A percentile compares a stretch with the other conserved stretches of the same genome.
Evolutionary conservation across 1,284 basidiomycete genomes (phyloP).

Genomic region (Rhodofomes roseus): DNA sequence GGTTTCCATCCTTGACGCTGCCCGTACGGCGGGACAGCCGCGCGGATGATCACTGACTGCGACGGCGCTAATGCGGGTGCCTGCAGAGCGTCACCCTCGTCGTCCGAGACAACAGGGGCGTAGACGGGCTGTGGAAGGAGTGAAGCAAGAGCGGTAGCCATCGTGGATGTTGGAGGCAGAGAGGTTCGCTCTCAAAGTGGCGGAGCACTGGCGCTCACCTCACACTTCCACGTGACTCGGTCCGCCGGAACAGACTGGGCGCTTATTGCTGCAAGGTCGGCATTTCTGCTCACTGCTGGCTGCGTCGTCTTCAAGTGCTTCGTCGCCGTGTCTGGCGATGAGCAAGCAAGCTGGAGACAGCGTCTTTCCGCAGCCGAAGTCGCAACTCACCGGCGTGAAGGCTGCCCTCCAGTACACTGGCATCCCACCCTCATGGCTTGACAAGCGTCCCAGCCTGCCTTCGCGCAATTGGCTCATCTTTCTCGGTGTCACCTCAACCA

Average conservation of each 20-base stretch:
- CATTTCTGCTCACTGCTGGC: background rate
- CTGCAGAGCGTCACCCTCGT: conserved; percentile 47
- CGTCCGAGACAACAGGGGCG: conserved; percentile 49
- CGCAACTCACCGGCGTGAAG: conserved; percentile 28
- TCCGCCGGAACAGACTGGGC: background rate
- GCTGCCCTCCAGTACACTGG: conserved; percentile 37
- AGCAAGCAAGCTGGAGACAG: conserved; percentile 26
- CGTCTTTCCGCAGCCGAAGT: conserved; percentile 18
- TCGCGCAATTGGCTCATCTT: conserved; percentile 95
- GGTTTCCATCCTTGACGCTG: conserved; percentile 88
- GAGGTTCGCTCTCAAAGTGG: background rate
- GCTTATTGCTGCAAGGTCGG: background rate
- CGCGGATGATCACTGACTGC: conserved; percentile 46
- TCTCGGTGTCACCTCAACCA: conserved; percentile 67
- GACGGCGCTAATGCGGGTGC: conserved; percentile 32
- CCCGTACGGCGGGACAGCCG: conserved; percentile 76
- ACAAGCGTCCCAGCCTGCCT: conserved; percentile 76
- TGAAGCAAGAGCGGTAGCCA: conserved; percentile 35
- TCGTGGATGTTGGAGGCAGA: conserved; percentile 13
- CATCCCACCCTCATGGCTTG: conserved; percentile 70
- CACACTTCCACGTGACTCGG: background rate
- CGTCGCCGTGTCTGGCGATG: conserved; percentile 20
- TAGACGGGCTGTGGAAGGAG: conserved; percentile 67
- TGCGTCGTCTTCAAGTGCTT: conserved; percentile 4
- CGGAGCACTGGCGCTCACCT: background rate